A percentile compares a stretch with the other conserved stretches of the same genome.
Evolutionary conservation across 768 basidiomycete species (phyloP).

Genomic region (Collybiopsis luxurians): DNA sequence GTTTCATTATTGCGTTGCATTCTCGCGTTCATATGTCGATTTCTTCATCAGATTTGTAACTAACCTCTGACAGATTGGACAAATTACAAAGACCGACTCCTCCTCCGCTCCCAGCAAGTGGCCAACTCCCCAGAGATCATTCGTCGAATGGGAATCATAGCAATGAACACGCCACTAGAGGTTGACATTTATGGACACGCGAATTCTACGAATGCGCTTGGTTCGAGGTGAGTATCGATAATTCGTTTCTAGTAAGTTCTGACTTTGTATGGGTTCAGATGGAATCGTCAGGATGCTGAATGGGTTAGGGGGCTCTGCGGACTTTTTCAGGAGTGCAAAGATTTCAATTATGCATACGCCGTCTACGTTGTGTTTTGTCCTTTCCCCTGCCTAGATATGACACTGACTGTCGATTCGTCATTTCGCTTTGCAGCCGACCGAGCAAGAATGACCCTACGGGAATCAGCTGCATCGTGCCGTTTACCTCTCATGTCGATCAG

Average conservation of each 20-base stretch:
- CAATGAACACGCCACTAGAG: no score
- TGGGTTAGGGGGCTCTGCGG: conserved; percentile 45
- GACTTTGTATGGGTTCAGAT: no score
- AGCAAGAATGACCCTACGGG: conserved; percentile 47
- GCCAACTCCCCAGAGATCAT: conserved; percentile 50
- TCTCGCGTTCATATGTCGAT: no score
- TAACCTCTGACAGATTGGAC: conserved; percentile 49
- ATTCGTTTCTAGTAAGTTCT: background rate
- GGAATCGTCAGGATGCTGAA: conserved; percentile 48
- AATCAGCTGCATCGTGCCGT: conserved; percentile 50
- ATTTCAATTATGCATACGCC: conserved; percentile 51
- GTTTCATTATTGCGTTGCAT: no score
- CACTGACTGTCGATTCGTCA: no score
- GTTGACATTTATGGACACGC: conserved; percentile 52
- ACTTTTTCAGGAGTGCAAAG: conserved; percentile 50
- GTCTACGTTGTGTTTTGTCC: conserved; percentile 25
- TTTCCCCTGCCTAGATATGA: no score
- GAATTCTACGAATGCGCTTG: conserved; percentile 48
- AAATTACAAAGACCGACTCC: conserved; percentile 43
- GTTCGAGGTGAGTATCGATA: conserved; percentile 21
- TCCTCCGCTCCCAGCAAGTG: conserved; percentile 49
- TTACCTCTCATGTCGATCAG: conserved; percentile 46
- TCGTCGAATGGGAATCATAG: conserved; percentile 44
- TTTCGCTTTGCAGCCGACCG: conserved; percentile 42
- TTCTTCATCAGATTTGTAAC: no score